A percentile compares a stretch with the other conserved stretches of the same genome.
Conservation (phyloP, 2,329 filamentous ascomycete species). For the Dactylellina haptotyla region DNA sequence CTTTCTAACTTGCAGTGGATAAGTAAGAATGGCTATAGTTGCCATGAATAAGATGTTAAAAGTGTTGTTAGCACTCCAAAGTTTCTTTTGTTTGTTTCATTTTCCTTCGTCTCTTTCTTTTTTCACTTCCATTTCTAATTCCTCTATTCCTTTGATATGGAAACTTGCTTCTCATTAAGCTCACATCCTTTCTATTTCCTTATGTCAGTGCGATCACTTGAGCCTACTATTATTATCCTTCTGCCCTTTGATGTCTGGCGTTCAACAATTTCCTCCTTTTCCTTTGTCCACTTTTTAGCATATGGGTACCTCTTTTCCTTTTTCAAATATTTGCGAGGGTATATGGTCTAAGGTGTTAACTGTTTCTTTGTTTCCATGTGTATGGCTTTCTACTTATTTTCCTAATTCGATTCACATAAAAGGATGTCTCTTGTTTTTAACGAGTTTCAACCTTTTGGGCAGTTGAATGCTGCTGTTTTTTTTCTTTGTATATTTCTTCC, state of each 20-base stretch:
- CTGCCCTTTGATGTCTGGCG: not conserved
- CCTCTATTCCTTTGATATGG: too few relatives aligned
- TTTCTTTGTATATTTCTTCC: not conserved
- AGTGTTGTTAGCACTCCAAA: not conserved
- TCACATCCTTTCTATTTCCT: not conserved
- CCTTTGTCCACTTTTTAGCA: constrained; percentile 1
- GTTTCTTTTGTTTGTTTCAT: not conserved
- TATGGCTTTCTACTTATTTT: not conserved
- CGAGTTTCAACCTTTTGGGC: too few relatives aligned
- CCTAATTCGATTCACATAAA: not conserved
- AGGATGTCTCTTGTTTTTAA: not conserved
- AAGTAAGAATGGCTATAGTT: not conserved
- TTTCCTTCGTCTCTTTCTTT: not conserved
- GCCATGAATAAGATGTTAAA: not conserved
- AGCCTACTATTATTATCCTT: too few relatives aligned
- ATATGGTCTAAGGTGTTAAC: not conserved
- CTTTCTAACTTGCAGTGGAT: constrained; percentile 7
- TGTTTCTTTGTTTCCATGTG: not conserved
- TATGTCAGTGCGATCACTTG: too few relatives aligned
- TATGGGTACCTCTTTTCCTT: not conserved
- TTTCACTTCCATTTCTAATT: too few relatives aligned
- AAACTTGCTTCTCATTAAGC: too few relatives aligned
- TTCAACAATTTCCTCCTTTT: not conserved
- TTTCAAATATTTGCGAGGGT: not conserved
- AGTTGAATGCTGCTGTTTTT: not conserved